Base-by-base conservation (phyloP, 306 rosid genomes). In the Betula pendula region DNA sequence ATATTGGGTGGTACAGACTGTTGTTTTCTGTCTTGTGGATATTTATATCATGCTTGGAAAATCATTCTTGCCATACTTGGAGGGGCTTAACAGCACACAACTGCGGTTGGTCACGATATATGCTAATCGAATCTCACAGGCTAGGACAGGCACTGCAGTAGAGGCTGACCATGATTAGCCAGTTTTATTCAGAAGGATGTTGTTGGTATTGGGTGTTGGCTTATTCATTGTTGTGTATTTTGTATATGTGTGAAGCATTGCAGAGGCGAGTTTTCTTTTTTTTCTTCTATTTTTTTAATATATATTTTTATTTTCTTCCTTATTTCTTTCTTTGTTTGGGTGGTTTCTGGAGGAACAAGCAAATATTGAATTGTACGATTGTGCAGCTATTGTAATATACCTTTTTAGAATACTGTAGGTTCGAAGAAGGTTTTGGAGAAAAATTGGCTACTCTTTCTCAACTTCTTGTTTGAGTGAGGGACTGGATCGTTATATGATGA, bases 1-100 rank as follows among this genome's bases (percentile, higher is more conserved):
- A 24, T 80, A 75, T 77, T 84, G 78, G 77, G 77, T 78, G 85
- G 68, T 79, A 76, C 99, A 96, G 99, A 96, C 99, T 15, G 99
- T 96, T 68, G 99, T 96, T 71, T 96, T 96, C 92, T 96, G 98
- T 86, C 88, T 92, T 6, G 99, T 96, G 85, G 99, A 96, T 80
- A 88, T 96, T 70, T 96, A 96, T 79, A 96, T 96, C 72, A 91
- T 96, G 97, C 99, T 96, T 47, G 99, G 99, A 85, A 92, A 90
- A 85, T 87, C 96, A 68, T 96, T 96, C 89, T 82, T 91, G 85
- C 99, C 99, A 20, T 89, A 88, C 88, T 86, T 96, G 89, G 93
- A 92, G 89, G 96, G 93, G 73, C 97, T 96, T 25, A 92, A 92
- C 89, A 89, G 87, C 89, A 96, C 98, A 27, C 99, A 92, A 78